A percentile compares a stretch with the other conserved stretches of the same genome.
Evolutionary conservation across 2,329 filamentous ascomycete species (phyloP).

Genomic region (Dactylellina parvicollis): DNA sequence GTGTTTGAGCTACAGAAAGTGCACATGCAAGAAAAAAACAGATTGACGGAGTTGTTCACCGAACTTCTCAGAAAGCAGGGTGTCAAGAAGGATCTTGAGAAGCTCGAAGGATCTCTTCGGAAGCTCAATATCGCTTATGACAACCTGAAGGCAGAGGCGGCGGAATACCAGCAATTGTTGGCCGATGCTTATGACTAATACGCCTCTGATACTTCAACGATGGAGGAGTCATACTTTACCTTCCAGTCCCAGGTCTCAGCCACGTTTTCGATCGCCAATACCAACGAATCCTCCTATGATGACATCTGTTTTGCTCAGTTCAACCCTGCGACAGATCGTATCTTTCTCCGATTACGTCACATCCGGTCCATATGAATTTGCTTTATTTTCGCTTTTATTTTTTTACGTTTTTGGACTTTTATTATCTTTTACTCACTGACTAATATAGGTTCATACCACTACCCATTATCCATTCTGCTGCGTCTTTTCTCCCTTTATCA

Average conservation of each 20-base stretch:
- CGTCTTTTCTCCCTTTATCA: background rate
- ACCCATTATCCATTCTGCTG: background rate
- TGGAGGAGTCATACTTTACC: too few species aligned
- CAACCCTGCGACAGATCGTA: conserved; percentile 6
- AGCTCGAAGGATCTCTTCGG: background rate
- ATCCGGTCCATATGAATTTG: background rate
- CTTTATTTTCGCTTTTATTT: background rate
- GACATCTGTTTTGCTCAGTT: background rate
- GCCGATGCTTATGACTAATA: background rate
- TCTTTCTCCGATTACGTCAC: background rate
- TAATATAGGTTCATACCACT: conserved; percentile 12
- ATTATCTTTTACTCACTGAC: background rate
- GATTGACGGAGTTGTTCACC: background rate
- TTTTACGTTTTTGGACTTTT: background rate
- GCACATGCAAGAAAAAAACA: background rate
- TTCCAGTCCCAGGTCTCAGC: too few species aligned
- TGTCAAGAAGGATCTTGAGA: background rate
- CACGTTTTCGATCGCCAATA: too few species aligned
- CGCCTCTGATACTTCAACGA: too few species aligned
- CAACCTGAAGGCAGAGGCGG: background rate
- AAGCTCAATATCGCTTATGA: conserved; percentile 2
- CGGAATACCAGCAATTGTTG: background rate
- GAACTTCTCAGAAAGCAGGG: background rate
- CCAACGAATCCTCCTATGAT: background rate
- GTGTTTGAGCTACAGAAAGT: background rate